Conservation (phyloP, 2,329 filamentous ascomycete genomes). For the Arthrobotrys megalospora region DNA sequence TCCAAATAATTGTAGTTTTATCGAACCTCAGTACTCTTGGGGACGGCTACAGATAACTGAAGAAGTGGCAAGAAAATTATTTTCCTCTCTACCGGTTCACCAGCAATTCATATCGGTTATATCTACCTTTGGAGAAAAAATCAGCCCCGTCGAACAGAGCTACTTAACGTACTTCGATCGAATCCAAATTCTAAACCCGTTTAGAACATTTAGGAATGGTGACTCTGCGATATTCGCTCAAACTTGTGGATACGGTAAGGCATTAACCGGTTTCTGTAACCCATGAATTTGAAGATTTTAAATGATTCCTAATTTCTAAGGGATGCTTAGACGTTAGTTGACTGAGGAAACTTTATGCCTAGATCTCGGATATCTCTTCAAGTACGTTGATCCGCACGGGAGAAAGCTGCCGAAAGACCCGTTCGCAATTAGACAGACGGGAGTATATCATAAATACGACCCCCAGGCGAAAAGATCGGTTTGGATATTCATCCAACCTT, state of each 20-base stretch:
- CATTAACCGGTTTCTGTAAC: background rate
- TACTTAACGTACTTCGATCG: conserved; percentile 57
- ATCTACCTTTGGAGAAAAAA: conserved; percentile 49
- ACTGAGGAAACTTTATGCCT: background rate
- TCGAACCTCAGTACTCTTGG: conserved; percentile 43
- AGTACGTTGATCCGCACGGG: conserved; percentile 49
- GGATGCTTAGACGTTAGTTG: no score
- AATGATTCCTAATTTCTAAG: background rate
- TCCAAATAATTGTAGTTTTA: conserved; percentile 9
- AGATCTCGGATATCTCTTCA: conserved; percentile 54
- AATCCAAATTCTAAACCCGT: conserved; percentile 52
- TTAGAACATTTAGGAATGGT: conserved; percentile 29
- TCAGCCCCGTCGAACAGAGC: conserved; percentile 38
- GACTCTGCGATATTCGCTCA: conserved; percentile 46
- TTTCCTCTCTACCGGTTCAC: conserved; percentile 46
- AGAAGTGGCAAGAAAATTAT: conserved; percentile 42
- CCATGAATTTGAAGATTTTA: background rate
- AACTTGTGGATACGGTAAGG: conserved; percentile 50
- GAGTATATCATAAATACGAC: conserved; percentile 57
- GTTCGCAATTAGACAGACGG: conserved; percentile 47
- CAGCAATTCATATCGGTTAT: conserved; percentile 48
- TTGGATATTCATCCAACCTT: conserved; percentile 54
- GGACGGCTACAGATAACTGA: conserved; percentile 40
- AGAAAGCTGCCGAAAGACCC: conserved; percentile 25
- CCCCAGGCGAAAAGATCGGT: conserved; percentile 45